Percentiles rank a stretch among this genome's conserved stretches.
phyloP scores from a whole-genome alignment of 352 stramenopile species.

The Pythium rishiriense region DNA sequence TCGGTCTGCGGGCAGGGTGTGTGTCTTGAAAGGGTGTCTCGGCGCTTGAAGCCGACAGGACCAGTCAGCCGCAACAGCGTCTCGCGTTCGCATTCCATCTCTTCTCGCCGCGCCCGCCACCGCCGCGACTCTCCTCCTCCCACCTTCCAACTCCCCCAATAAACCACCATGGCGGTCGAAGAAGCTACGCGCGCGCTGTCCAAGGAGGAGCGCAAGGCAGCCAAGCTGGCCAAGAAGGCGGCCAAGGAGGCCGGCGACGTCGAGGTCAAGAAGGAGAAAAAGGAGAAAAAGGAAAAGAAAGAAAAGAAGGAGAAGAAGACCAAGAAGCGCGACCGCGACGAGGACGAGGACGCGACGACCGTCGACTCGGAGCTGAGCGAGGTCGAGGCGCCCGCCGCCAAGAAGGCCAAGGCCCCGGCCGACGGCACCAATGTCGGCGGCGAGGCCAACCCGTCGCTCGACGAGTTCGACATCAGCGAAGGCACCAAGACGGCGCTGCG shows the following conservation, averaged over 20 bases:
- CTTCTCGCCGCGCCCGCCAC: neutral
- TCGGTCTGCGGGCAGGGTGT: conserved; percentile 3
- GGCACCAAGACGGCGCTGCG: conserved; percentile 64
- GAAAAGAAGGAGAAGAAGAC: conserved; percentile 64
- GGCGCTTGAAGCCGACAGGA: conserved; percentile 20
- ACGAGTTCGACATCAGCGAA: conserved; percentile 66
- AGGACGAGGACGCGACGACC: conserved; percentile 30
- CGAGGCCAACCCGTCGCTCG: conserved; percentile 67
- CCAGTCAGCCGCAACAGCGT: neutral
- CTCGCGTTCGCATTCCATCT: neutral
- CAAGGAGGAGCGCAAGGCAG: conserved; percentile 63
- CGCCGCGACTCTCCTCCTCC: too few species aligned
- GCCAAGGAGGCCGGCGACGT: conserved; percentile 33
- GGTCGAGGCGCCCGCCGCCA: conserved; percentile 31
- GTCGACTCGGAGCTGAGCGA: conserved; percentile 62
- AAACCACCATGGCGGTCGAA: conserved; percentile 34
- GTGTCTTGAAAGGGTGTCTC: conserved; percentile 26
- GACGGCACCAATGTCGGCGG: conserved; percentile 38
- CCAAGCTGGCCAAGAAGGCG: conserved; percentile 56
- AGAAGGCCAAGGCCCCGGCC: conserved; percentile 41
- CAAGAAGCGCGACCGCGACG: conserved; percentile 68
- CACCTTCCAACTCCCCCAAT: too few species aligned
- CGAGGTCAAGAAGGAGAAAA: conserved; percentile 48
- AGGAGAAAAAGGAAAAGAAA: conserved; percentile 66
- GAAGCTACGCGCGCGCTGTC: conserved; percentile 42